Percentiles rank a stretch among this genome's conserved stretches.
phyloP scores from a whole-genome alignment of 345 rosid species.

The Cardamine resedifolia region DNA sequence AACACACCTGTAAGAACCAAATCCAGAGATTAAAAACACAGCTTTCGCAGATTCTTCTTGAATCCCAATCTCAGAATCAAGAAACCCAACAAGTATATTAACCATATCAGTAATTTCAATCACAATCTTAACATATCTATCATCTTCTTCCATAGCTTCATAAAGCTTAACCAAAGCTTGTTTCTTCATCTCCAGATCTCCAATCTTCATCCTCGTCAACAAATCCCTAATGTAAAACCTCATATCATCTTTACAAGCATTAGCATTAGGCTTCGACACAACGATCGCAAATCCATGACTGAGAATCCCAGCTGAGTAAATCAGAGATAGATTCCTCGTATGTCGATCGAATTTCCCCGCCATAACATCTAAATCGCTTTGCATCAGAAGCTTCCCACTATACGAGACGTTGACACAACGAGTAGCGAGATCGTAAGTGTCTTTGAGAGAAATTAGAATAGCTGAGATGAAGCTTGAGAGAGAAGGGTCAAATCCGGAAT shows the following conservation, averaged over 20 bases:
- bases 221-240: conserved; percentile 80
- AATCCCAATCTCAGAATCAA: conserved; percentile 57
- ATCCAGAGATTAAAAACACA: conserved; percentile 56
- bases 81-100: conserved; percentile 53
- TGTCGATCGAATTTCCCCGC: conserved; percentile 56
- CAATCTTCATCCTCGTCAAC: conserved; percentile 88
- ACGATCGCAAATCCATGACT: conserved; percentile 72
- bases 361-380: conserved; percentile 80
- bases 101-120: conserved; percentile 58
- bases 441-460: conserved; percentile 44
- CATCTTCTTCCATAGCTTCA: conserved; percentile 61
- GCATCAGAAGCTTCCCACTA: conserved; percentile 96
- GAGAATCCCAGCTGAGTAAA: conserved; percentile 62
- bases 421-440: conserved; percentile 64
- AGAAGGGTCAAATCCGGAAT: conserved; percentile 49
- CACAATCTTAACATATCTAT: conserved; percentile 55
- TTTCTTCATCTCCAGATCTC: conserved; percentile 77
- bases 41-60: conserved; percentile 68
- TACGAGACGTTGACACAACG: conserved; percentile 69
- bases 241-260: conserved; percentile 77
- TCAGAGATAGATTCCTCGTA: conserved; percentile 53
- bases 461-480: conserved; percentile 51
- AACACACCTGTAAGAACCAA: conserved; percentile 48
- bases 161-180: conserved; percentile 65
- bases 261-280: conserved; percentile 66